Evolutionary conservation across 345 rosid species (phyloP).

Genomic region (Psidium friedrichsthalianum): DNA sequence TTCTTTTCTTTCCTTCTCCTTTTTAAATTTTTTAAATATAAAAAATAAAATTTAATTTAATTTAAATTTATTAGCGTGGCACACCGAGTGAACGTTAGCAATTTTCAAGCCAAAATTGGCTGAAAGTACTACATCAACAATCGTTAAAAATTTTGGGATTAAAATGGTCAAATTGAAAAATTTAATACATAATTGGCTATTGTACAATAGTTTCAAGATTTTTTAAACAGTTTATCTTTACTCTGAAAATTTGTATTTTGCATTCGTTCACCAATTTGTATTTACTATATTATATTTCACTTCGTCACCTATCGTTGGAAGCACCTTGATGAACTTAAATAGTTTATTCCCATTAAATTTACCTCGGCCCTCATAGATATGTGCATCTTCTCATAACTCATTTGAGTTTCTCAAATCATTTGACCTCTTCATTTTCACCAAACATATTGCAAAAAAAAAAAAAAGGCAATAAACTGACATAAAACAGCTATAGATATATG

Average conservation of each 20-base stretch:
- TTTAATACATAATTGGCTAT: accelerated
- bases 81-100: accelerated
- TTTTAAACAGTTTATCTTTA: not conserved
- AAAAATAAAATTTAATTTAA: too few relatives aligned
- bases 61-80: too few relatives aligned
- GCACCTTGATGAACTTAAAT: not conserved
- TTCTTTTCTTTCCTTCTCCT: too few relatives aligned
- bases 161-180: accelerated
- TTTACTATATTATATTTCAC: accelerated
- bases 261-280: not conserved
- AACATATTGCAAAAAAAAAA: too few relatives aligned
- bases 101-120: too few relatives aligned
- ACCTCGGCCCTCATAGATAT: not conserved
- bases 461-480: not conserved
- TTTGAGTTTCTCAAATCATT: not conserved
- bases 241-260: not conserved
- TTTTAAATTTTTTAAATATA: too few relatives aligned
- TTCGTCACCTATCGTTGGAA: not conserved
- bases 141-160: accelerated
- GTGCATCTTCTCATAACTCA: not conserved
- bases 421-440: not conserved
- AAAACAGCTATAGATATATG: not conserved
- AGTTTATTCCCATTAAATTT: not conserved
- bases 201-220: too few relatives aligned
- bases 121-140: not conserved